These are phyloP conservation scores for Paraurostyla sp. DNA, from an alignment of 73 alveolate genomes.

Conservation along the genomic window DNA sequence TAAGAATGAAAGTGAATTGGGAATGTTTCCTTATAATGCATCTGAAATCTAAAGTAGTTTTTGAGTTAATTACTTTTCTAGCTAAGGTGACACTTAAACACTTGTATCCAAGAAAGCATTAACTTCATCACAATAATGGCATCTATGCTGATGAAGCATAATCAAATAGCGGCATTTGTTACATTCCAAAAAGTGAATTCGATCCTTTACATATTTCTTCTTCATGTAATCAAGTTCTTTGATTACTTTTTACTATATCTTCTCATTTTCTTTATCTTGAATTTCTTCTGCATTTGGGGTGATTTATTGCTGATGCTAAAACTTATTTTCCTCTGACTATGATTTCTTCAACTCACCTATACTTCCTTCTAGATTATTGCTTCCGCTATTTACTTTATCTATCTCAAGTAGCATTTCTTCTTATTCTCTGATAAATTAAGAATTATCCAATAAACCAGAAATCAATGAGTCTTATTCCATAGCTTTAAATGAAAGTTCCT, in stretches of 20 bases:
- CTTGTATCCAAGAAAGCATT: background rate
- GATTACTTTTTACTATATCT: background rate
- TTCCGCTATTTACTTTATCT: background rate
- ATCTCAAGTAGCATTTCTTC: background rate
- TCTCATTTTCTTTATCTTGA: background rate
- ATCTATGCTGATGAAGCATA: background rate
- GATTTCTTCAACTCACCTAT: background rate
- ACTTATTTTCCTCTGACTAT: background rate
- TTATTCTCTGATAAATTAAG: constrained; percentile 12
- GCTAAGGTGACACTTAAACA: background rate
- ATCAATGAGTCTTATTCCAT: constrained; percentile 11
- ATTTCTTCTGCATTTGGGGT: background rate
- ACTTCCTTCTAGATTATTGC: background rate
- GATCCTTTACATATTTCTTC: background rate
- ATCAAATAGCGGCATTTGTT: constrained; percentile 12
- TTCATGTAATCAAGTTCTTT: background rate
- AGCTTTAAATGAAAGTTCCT: constrained; percentile 36
- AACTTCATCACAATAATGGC: background rate
- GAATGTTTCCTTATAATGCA: too few species aligned
- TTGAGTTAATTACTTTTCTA: background rate
- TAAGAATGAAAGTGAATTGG: too few species aligned
- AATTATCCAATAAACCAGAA: background rate
- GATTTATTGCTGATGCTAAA: background rate
- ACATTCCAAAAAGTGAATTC: constrained; percentile 3
- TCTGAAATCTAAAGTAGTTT: background rate